Base-by-base conservation (phyloP, 2,329 filamentous ascomycete species). In the Pezicula rhizophila region DNA sequence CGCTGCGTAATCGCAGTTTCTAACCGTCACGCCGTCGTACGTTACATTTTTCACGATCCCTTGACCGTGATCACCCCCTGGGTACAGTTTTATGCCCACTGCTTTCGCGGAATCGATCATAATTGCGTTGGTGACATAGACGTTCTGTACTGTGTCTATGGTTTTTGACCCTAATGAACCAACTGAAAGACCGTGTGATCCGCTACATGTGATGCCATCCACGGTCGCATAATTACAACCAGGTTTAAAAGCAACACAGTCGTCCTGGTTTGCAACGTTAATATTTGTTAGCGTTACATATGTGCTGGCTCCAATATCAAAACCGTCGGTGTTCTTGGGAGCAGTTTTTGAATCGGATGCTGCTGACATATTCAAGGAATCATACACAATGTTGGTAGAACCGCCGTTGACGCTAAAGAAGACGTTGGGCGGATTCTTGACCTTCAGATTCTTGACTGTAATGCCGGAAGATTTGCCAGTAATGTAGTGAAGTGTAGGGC, bases 241-340 rank as follows among this genome's bases (percentile, higher is more conserved):
- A 1, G 74, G 76, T 65, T 80, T 80, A 57, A 81, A 66, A 23
- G 77, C 78, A 14, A 80, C 64, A 56, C 78, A 81, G 58, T 80
- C 78, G 47, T 81, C 77, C 61, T 80, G 76, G 64, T 80, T 80
- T 58, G 72, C 69, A 47, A 80, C 67, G 46, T 63, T 69, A 18
- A 73, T 72, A 35, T 72, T 70, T 45, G 65, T 68, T 58, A 81
- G 75, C 42, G 66, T 71, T 25, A 79, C 66, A 37, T 69, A 68
- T 15, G 62, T 68, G n/a, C 67, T 71, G 34, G 59, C 62, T 23
- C 71, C 70, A 28, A 77, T 66, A 49, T 77, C 72, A 52, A 76
- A 77, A 6, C 67, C 74, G 50, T 80, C 77, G 2, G 77, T 80
- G 64, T 80, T 80, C 54, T 73, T 69, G 67, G 74, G 56, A 1